Evolutionary conservation across 139 green algal genomes (phyloP), one percentile per base, ranked within the genome.

Genomic region (Coelastrella sp.): DNA sequence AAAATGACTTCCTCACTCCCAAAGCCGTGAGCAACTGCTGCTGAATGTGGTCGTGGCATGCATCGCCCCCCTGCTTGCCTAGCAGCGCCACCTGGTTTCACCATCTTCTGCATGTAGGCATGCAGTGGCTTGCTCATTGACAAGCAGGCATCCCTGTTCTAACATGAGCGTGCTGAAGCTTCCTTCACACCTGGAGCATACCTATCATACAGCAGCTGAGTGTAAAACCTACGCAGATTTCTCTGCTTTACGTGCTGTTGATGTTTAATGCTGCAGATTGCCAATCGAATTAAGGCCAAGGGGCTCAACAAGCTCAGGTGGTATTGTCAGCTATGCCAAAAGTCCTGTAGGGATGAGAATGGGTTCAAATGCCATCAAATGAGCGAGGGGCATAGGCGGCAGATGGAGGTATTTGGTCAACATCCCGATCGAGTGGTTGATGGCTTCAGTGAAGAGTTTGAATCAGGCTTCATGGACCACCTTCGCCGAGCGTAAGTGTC

Each of bases 331-430:
- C 96, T 99, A 94, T 99, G 98, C 91, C 93, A 98, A 83, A 99
- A 99, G 93, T 97, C 99, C 91, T 99, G 98, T 91, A 94, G 98
- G 15, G 98, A 99, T 91, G 98, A 99, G 88, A 99, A 99, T 91
- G 98, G 98, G 15, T 99, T 99, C 95, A 99, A 99, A 90, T 99
- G 97, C 91, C 97, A 99, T 92, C 94, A 98, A 65, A 96, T 92
- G 57, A 96, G 92, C 59, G 96, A 98, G 78, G 91, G 92, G 6
- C 96, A 98, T 91, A 93, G 93, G 91, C 93, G 97, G 4, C 96
- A 98, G 91, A 79, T 88, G 83, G 94, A 97, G 88, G 87, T 99
- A 8, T 99, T 99, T 91, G 98, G 98, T 0, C 88, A 97, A 84
- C 97, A 96, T 86, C 92, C 97, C 9, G 81, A 95, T 8, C 90